Evolutionary conservation across 352 stramenopile species (phyloP), one percentile per base, ranked within the genome.

Genomic region (Chrysophaeum taylorii): DNA sequence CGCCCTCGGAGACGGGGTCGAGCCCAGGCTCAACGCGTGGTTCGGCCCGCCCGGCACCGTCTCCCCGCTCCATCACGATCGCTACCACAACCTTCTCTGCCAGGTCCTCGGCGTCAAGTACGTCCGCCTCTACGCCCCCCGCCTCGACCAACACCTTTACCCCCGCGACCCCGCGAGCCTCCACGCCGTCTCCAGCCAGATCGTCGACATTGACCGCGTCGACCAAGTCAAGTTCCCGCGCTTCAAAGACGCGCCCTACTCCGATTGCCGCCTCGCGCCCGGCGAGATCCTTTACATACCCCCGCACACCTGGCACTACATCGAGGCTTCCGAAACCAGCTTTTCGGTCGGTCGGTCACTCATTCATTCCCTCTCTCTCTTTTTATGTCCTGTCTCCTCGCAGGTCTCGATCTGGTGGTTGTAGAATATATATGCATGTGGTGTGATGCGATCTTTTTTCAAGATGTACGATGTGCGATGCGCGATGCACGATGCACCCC

Each of bases 211-310:
- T n/a, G 37, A 63, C 45, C 14, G 52, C 25, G 27, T 50, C 23
- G 71, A 76, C 50, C 4, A 23, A 0, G 36, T 9, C 15, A 27
- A 67, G 1, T 70, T 71, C 54, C 63, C 69, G 39, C n/a, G 43
- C 37, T 68, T 76, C n/a, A n/a, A 16, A 4, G 15, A 33, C 5
- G 43, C 60, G 62, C 29, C 31, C 7, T 76, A 68, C 42, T 25
- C 25, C 29, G 37, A 76, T 23, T 15, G 21, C 25, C 25, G 73
- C 39, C 42, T 77, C 23, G 15, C 43, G 66, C 16, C 48, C 23
- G 69, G 70, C 14, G 73, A 77, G 18, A 38, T 73, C 14, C 69
- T 77, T 12, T 77, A 76, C 60, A 77, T 77, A 50, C 70, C 73
- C 33, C 25, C 54, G 0, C 61, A 76, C 60, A 70, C 12, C 14